These are phyloP conservation scores for Tanacetum coccineum DNA, from an alignment of 129 eudicot species.

Conservation along the genomic window DNA sequence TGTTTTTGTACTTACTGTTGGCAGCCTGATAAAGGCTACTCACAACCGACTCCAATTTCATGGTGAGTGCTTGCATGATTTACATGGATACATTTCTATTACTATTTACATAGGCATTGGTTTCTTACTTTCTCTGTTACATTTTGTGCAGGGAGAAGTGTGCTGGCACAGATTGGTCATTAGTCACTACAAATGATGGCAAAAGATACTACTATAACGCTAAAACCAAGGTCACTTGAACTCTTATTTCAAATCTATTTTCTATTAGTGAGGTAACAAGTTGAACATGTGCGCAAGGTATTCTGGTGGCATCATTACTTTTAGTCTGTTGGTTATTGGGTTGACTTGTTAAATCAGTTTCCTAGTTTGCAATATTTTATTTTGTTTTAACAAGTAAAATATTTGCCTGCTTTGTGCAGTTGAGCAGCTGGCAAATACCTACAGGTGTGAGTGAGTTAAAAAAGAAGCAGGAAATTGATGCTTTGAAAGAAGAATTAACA, in stretches of 20 bases:
- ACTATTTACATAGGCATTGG: background rate
- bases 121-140: constrained; percentile 12
- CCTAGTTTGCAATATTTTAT: background rate
- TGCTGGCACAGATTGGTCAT: constrained; percentile 86
- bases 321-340: constrained; percentile 4
- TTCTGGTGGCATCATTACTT: background rate
- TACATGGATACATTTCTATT: constrained; percentile 1
- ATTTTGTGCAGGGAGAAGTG: constrained; percentile 76
- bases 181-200: constrained; percentile 94
- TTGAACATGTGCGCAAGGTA: too few relatives aligned
- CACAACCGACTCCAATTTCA: constrained; percentile 84
- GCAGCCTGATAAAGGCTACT: constrained; percentile 71
- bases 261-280: background rate
- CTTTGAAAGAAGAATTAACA: constrained; percentile 48
- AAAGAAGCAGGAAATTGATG: constrained; percentile 64
- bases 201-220: constrained; percentile 78
- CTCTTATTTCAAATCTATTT: constrained; percentile 6
- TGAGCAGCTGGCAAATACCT: constrained; percentile 99
- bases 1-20: constrained; percentile 3
- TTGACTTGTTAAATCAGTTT: constrained; percentile 18
- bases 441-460: constrained; percentile 70
- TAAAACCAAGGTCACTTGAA: constrained; percentile 58
- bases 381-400: too few relatives aligned
- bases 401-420: constrained; percentile 36
- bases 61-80: constrained; percentile 54